Evolutionary conservation across 352 stramenopile species (phyloP), one percentile per base, ranked within the genome.

Genomic region (Globisporangium nagaii): DNA sequence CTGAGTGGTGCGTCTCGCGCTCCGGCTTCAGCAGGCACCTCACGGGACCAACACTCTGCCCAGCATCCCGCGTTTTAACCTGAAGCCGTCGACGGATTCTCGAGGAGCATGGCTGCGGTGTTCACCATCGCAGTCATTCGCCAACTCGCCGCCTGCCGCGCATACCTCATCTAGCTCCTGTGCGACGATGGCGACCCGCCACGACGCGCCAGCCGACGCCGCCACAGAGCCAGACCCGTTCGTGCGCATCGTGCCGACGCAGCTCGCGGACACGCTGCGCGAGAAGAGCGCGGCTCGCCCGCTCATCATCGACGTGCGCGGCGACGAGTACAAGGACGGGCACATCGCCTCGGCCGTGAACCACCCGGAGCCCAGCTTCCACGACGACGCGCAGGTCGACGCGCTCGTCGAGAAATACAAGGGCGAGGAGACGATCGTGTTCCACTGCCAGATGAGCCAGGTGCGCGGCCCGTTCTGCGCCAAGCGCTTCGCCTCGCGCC

Each of bases 401-500:
- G 74, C 71, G 32, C 63, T 94, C 25, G 76, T 94, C 36, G 41
- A 68, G 20, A 71, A 73, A 34, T 88, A 80, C 63, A 75, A 84
- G 53, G 53, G 75, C 47, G 64, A 81, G 40, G 63, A 79, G 28
- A 58, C 68, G 47, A 70, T 94, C 62, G 74, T 94, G 20, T 92
- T 94, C 58, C 84, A 94, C 66, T 94, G 84, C 69, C 89, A 90
- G 77, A 71, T 90, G 75, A 94, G 80, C 34, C 83, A 93, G 59
- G 70, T 93, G 42, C 83, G 83, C 31, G 83, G 79, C 3, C 83
- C 83, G 20, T 77, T 73, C n/a, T 93, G 83, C 54, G 83, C 83
- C 39, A 78, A 81, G 43, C 81, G 83, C 31, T 91, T 93, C 46
- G 70, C 79, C 43, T 62, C 68, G 52, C 75, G 83, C 22, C 63